Conservation (phyloP, 179 eudicot species). For the Heliamphora pulchella region DNA sequence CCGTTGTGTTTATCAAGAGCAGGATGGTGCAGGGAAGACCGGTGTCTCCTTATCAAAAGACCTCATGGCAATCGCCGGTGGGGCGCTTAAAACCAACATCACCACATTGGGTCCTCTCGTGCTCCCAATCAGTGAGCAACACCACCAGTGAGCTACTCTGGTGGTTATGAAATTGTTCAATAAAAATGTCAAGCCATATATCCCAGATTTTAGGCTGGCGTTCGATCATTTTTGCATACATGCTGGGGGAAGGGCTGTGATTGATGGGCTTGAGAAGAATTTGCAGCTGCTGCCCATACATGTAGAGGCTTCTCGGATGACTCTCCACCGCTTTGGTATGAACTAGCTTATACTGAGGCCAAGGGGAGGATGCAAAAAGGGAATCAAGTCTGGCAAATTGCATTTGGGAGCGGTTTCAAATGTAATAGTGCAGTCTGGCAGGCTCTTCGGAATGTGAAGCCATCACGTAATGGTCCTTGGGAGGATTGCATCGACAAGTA, state of each 20-base stretch:
- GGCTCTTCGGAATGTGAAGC: conserved; percentile 40
- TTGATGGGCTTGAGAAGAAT: conserved; percentile 60
- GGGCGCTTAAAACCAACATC: conserved; percentile 48
- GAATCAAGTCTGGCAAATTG: conserved; percentile 57
- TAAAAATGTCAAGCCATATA: conserved; percentile 41
- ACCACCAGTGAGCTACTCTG: too few relatives aligned
- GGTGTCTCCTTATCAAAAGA: conserved; percentile 52
- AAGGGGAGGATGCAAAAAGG: conserved; percentile 55
- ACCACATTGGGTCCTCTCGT: conserved; percentile 54
- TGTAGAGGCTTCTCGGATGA: conserved; percentile 65
- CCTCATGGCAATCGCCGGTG: conserved; percentile 55
- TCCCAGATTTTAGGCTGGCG: conserved; percentile 56
- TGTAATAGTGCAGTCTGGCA: conserved; percentile 55
- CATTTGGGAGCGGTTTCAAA: conserved; percentile 28
- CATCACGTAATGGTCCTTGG: conserved; percentile 52
- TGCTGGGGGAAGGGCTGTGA: conserved; percentile 64
- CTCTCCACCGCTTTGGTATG: conserved; percentile 62
- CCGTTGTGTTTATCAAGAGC: conserved; percentile 50
- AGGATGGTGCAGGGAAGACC: conserved; percentile 37
- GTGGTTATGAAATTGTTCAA: conserved; percentile 35
- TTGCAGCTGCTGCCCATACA: conserved; percentile 34
- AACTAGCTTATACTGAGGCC: conserved; percentile 54
- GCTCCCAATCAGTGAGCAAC: conserved; percentile 46
- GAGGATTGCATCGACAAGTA: conserved; percentile 47
- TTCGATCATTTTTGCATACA: conserved; percentile 66